Evolutionary conservation across 2,329 filamentous ascomycete genomes (phyloP), one percentile per base, ranked within the genome.

Genomic region (Penicillium sp.): DNA sequence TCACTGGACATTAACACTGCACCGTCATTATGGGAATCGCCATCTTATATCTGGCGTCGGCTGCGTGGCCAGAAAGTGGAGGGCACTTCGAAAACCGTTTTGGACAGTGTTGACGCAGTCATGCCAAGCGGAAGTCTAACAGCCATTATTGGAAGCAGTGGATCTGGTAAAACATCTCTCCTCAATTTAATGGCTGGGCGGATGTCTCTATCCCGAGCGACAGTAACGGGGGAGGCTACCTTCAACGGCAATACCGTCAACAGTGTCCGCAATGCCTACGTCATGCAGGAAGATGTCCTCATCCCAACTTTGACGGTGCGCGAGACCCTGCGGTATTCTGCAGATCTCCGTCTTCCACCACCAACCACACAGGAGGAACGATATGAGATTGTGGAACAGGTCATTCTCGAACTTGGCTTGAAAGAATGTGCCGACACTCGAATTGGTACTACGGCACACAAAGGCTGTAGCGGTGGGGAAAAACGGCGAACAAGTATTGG

Each of bases 401-500:
- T 88, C 14, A 86, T 89, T 30, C 65, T 83, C 6, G 83, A 89
- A 52, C 64, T 89, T 2, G 82, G 84, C 0, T 60, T 89, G 27
- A 87, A 86, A 57, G 83, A 88, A 48, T 87, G 84, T 41, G 84
- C 84, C 15, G 68, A 86, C 46, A 89, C 84, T 0, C 69, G 79
- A 6, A 84, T 89, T 35, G 84, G 84, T 1, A 82, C 80, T 50
- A 76, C 74, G 39, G 74, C 76, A 34, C 81, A 86, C 51, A 80
- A 84, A 30, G 84, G 84, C 0, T 88, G 84, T 52, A 87, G 82
- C 30, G 84, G 85, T 0, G 85, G 84, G 2, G 85, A 89, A 59
- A 88, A 87, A 67, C 71, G 84, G 44, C 70, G 84, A 20, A 82
- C 82, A 0, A 86, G 82, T 45, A 84, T 89, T 32, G 84, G 83